A percentile compares a stretch with the other conserved stretches of the same genome.
phyloP scores from a whole-genome alignment of 208 protist genomes.

The Phytomonas sp. region DNA sequence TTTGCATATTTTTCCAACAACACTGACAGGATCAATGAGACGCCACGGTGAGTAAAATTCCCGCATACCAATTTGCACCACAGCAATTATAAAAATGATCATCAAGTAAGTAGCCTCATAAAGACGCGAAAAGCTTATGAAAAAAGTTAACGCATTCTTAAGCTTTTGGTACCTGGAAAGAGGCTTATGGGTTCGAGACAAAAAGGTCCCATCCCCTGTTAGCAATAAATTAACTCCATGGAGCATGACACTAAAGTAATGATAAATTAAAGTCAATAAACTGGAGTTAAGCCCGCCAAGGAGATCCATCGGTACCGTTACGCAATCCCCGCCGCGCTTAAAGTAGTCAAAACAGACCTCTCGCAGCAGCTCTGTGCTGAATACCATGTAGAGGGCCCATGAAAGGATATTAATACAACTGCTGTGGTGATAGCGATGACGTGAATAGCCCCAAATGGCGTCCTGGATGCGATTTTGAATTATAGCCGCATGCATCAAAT shows the following conservation, averaged over 20 bases:
- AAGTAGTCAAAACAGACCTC: slow-evolving; percentile 91
- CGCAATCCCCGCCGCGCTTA: slow-evolving; percentile 72
- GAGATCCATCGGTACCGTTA: slow-evolving; percentile 76
- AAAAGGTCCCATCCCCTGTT: slow-evolving; percentile 6
- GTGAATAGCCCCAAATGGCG: slow-evolving; percentile 48
- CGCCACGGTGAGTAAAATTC: slow-evolving; percentile 83
- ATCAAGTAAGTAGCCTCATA: slow-evolving; percentile 48
- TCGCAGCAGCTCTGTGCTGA: slow-evolving; percentile 53
- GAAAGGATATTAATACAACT: slow-evolving; percentile 90
- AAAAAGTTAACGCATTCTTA: slow-evolving; percentile 45
- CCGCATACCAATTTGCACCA: slow-evolving; percentile 45
- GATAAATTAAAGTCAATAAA: slow-evolving; percentile 52
- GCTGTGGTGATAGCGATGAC: slow-evolving; percentile 53
- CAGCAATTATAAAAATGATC: slow-evolving; percentile 40
- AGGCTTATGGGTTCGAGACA: neutral
- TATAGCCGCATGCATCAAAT: slow-evolving; percentile 32
- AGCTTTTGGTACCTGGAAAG: slow-evolving; percentile 24
- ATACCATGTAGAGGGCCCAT: slow-evolving; percentile 87
- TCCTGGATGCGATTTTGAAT: slow-evolving; percentile 57
- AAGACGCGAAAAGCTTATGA: slow-evolving; percentile 46
- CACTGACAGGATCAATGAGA: slow-evolving; percentile 72
- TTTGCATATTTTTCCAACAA: slow-evolving; percentile 48
- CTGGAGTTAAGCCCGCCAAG: slow-evolving; percentile 70
- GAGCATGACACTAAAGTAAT: slow-evolving; percentile 86
- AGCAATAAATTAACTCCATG: slow-evolving; percentile 42